Base-by-base conservation (phyloP, 805 yeast species). In the Starmerella khaoyaiensis region DNA sequence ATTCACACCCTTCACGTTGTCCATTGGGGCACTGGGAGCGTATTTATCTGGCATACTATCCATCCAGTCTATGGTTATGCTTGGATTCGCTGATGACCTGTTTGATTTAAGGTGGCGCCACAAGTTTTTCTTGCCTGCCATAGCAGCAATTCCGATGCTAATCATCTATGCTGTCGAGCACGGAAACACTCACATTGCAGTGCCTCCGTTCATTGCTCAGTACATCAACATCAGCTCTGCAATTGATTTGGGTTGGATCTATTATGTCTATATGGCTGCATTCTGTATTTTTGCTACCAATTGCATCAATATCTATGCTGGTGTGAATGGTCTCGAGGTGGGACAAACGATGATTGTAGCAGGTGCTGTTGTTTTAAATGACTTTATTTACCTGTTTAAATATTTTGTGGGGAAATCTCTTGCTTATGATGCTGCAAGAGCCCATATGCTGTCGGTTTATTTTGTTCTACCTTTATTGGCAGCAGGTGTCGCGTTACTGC, bases 81-180 rank as follows among this genome's bases (percentile, higher is more conserved):
- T 90, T 30, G 98, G 98, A 0, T 67, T 90, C 21, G 79, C 93
- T 33, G 98, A 90, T 58, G 98, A 90, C 62, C 65, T 90, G 50
- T 90, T 90, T 54, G 99, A 90, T 58, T 74, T 90, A 45, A 70
- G 94, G 49, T 90, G 99, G 99, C 69, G 99, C 54, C 94, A 90
- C 62, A 90, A 90, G 64, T 83, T 90, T 61, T 83, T 90, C 52
- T 56, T 90, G 47, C 99, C 99, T 0, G 94, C 94, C 0, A 73
- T 90, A 37, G 95, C 95, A 0, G 76, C 94, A 1, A 74, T 90
- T 30, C 99, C 99, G 4, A 65, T 90, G 49, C 65, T 90, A 41
- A 71, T 87, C 14, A 94, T 90, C 2, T 90, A 90, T 59, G 84
- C 81, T 50, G 83, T 86, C 40, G 96, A 90, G 58, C 87, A 82